Evolutionary conservation across 2,329 filamentous ascomycete species (phyloP).

Genomic region (Coccinonectria pachysandricola): DNA sequence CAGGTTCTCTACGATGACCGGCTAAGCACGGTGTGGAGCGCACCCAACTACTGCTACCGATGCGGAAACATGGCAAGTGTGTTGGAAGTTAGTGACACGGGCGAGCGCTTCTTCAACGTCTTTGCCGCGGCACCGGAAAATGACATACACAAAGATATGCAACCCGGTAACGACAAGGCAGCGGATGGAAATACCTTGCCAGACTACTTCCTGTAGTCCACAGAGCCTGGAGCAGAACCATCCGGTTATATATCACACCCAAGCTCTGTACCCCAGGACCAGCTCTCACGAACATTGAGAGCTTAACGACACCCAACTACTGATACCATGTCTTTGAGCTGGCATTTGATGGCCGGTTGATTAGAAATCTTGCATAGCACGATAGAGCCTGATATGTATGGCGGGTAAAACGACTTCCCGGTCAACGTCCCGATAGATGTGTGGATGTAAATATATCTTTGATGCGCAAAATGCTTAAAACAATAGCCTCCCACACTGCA

Average conservation of each 20-base stretch:
- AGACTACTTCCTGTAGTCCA: slow-evolving; percentile 56
- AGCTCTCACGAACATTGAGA: too few relatives aligned
- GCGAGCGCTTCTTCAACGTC: slow-evolving; percentile 93
- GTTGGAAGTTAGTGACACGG: slow-evolving; percentile 85
- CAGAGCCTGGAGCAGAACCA: too few relatives aligned
- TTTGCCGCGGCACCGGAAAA: slow-evolving; percentile 97
- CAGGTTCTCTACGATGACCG: slow-evolving; percentile 94
- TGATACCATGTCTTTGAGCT: slow-evolving; percentile 17
- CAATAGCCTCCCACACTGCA: too few relatives aligned
- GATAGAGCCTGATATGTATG: slow-evolving; percentile 15
- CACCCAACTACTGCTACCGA: slow-evolving; percentile 89
- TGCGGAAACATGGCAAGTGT: slow-evolving; percentile 98
- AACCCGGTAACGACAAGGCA: slow-evolving; percentile 64
- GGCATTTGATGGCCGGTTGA: slow-evolving; percentile 8
- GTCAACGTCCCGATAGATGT: too few relatives aligned
- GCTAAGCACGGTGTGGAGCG: slow-evolving; percentile 94
- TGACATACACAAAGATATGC: slow-evolving; percentile 77
- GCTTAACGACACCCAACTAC: too few relatives aligned
- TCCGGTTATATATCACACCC: too few relatives aligned
- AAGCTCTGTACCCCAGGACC: too few relatives aligned
- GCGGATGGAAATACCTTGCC: slow-evolving; percentile 53
- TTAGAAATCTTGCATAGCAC: slow-evolving; percentile 15
- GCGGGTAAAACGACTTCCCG: not conserved
- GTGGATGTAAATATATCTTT: too few relatives aligned
- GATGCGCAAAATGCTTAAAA: too few relatives aligned